These are phyloP conservation scores for Rugonectria rugulosa DNA, from an alignment of 2,329 filamentous ascomycete genomes.

Conservation along the genomic window DNA sequence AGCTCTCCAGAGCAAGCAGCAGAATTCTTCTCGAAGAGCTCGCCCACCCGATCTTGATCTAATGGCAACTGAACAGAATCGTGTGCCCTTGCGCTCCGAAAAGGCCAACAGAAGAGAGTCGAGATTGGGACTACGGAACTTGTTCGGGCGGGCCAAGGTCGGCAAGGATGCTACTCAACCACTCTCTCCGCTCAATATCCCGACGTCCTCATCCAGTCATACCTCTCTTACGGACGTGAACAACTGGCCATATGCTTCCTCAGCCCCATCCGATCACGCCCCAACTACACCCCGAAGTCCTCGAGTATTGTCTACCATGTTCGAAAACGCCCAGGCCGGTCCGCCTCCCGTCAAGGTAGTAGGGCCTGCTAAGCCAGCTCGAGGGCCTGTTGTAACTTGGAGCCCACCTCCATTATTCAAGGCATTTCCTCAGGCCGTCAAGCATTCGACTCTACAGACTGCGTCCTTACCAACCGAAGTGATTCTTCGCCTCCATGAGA, in stretches of 20 bases:
- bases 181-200: slow-evolving; percentile 39
- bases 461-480: slow-evolving; percentile 73
- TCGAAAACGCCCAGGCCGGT: slow-evolving; percentile 29
- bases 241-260: slow-evolving; percentile 51
- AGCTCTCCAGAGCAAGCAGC: slow-evolving; percentile 35
- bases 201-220: slow-evolving; percentile 50
- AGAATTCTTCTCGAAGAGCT: slow-evolving; percentile 30
- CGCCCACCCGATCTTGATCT: slow-evolving; percentile 37
- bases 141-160: slow-evolving; percentile 58
- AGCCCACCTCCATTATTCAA: slow-evolving; percentile 82
- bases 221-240: slow-evolving; percentile 56
- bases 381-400: slow-evolving; percentile 58
- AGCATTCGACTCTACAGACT: slow-evolving; percentile 74
- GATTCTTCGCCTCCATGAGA: slow-evolving; percentile 68
- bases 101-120: slow-evolving; percentile 59
- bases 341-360: slow-evolving; percentile 23
- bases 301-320: slow-evolving; percentile 35
- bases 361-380: slow-evolving; percentile 30
- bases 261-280: slow-evolving; percentile 47
- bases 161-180: slow-evolving; percentile 45
- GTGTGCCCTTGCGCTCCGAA: slow-evolving; percentile 52
- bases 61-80: slow-evolving; percentile 42
- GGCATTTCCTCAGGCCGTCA: slow-evolving; percentile 84
- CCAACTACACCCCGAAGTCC: slow-evolving; percentile 37
- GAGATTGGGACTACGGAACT: slow-evolving; percentile 57